Conservation (phyloP, 2,329 filamentous ascomycete genomes). For the Drechslerella stenobrocha region DNA sequence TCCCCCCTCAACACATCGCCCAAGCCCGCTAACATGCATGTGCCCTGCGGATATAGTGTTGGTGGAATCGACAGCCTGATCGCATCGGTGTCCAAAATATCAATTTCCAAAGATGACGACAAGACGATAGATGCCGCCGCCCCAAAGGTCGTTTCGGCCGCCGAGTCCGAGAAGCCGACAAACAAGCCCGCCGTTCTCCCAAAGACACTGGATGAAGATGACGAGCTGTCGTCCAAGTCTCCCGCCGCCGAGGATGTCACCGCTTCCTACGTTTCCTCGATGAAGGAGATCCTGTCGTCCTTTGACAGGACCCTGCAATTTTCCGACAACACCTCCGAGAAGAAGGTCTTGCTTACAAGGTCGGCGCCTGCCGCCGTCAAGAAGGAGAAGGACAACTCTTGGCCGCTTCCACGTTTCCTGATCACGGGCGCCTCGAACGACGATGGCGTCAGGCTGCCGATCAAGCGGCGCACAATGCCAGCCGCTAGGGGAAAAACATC, state of each 20-base stretch:
- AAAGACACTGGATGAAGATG: constrained; percentile 43
- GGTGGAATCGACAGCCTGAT: constrained; percentile 46
- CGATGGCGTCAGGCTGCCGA: constrained; percentile 17
- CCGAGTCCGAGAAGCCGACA: constrained; percentile 24
- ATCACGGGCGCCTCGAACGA: constrained; percentile 35
- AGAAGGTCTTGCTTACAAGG: constrained; percentile 36
- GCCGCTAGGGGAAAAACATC: constrained; percentile 23
- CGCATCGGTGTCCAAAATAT: constrained; percentile 43
- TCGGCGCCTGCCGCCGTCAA: constrained; percentile 21
- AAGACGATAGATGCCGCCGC: constrained; percentile 47
- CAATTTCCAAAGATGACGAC: constrained; percentile 43
- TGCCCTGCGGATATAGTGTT: constrained; percentile 11
- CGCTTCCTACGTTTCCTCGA: constrained; percentile 46
- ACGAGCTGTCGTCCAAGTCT: constrained; percentile 35
- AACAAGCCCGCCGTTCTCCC: constrained; percentile 18
- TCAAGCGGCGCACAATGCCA: constrained; percentile 40
- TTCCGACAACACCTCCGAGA: constrained; percentile 28
- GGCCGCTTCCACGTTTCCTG: constrained; percentile 44
- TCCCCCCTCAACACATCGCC: constrained; percentile 29
- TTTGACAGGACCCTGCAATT: constrained; percentile 44
- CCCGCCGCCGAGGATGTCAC: constrained; percentile 36
- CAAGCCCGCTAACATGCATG: constrained; percentile 5
- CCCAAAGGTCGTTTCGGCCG: constrained; percentile 24
- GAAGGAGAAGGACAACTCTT: constrained; percentile 47
- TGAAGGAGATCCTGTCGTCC: constrained; percentile 46